Evolutionary conservation across 805 yeast species (phyloP), one percentile per base, ranked within the genome.

Genomic region (Blastobotrys parvus): DNA sequence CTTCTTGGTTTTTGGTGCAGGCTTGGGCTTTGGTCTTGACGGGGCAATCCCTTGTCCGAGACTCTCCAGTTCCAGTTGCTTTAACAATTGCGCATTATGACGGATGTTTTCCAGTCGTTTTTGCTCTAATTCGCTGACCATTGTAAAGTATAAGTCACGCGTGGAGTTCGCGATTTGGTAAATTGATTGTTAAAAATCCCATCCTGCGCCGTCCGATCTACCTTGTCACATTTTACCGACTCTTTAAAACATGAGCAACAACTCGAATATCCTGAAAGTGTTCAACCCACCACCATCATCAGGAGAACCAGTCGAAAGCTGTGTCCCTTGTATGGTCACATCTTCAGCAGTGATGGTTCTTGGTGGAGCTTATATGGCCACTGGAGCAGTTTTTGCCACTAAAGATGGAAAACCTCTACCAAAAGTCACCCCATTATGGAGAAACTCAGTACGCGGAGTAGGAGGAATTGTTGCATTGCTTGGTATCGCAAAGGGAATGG

Each of bases 1-100:
- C 43, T 33, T 33, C 31, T 35, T 45, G 20, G 56, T 36, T 21
- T 54, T 49, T 35, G 52, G 34, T 49, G 54, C 49, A 47, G 45
- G 29, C 45, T 46, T 30, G 46, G 42, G 51, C 20, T 40, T 44
- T 13, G 39, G 39, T 22, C 21, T 59, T 41, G 76, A 82, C 11
- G 64, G 63, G 21, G 70, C 62, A 39, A 82, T 74, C 2, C 77
- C 77, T 25, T 65, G 61, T 1, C 81, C 69, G 2, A 82, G 61
- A 10, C 75, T 63, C 40, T 77, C 79, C 16, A 90, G 67, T 50
- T 87, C 82, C 50, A 90, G 69, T 50, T 81, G 77, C 52, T 76
- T 71, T 41, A 90, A 67, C 19, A 89, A 71, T 50, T 78, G 84
- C 59, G 79, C 78, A 62, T 90, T 92, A 39, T 97, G 70, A 49